Evolutionary conservation across 805 yeast species (phyloP), one percentile per base, ranked within the genome.

Genomic region (Jamesozyma piceae): DNA sequence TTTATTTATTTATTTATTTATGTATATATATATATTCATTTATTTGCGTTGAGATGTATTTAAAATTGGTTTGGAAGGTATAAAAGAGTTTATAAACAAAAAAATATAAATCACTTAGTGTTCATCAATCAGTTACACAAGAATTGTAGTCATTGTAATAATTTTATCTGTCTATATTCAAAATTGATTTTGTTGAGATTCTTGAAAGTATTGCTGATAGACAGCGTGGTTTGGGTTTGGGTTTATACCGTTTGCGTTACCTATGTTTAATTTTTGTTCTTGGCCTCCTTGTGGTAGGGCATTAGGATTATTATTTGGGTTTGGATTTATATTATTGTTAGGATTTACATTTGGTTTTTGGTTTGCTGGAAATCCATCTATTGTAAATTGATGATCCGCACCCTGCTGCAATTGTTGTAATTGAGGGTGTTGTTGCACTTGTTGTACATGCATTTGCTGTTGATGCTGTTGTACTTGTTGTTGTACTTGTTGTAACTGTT

Each of bases 161-260:
- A 29, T 13, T n/a, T 21, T 19, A 15, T 30, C 14, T 17, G 6
- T n/a, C 26, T 29, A 14, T 27, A 2, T 18, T 54, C 48, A 65
- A 47, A 64, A 74, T 58, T 76, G 80, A 53, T 72, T 74, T 60
- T 74, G 81, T 58, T 75, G 81, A 44, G 73, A 70, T 58, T 72
- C 74, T 30, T 40, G 43, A 55, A 79, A 76, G 61, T 78, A 79
- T 50, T 77, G 82, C 60, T 77, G 79, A 52, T 78, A 78, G 41
- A 76, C 82, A 49, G 73, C 73, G 44, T 71, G 67, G 46, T 51
- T 70, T 63, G 43, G 75, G 73, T 54, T 59, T 46, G 44, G 64
- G 52, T 51, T 69, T 18, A 68, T 46, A 34, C 42, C 45, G 19
- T 9, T 26, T 15, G 11, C 21, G 26, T 15, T 8, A 8, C 8